Base-by-base conservation (phyloP, 768 basidiomycete genomes). In the Tulasnella sp. region DNA sequence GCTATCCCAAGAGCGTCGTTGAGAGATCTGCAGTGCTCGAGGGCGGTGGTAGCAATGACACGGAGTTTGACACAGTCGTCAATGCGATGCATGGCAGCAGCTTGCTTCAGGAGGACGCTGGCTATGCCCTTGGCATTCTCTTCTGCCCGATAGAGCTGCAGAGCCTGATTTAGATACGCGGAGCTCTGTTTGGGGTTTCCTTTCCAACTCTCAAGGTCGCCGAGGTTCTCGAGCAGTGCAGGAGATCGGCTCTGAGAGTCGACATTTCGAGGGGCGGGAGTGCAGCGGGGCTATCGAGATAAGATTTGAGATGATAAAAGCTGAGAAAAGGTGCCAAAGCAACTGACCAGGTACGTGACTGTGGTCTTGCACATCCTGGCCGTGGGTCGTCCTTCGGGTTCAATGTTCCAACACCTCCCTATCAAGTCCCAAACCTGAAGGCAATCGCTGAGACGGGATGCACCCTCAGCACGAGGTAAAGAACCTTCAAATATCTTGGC, bases 171-270 rank as follows among this genome's bases (percentile, higher is more conserved):
- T 4, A 69, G 31, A 22, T 69, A 69, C 6, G 64, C 16, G 7
- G 28, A 11, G 34, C 64, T 69, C 34, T 69, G 11, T 7, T 28
- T 11, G 64, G 8, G 12, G 34, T 69, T 69, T 69, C 64, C 64
- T 37, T 69, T 69, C 64, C 64, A 69, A 28, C 34, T 18, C 64
- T 69, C 64, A 11, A 69, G 64, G 64, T 69, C 64, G 12, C 64
- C 64, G 11, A 69, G 34, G 18, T 28, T 69, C 64, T 69, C 64
- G 4, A 69, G 31, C 5, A 69, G 64, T 7, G 24, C 31, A 16
- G 64, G 12, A 5, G 64, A 69, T 31, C 64, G 64, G 22, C 9
- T 34, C 64, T 37, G 64, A 16, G 18, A 31, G 0, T 69, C 31
- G n/a, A 11, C 31, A 31, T 6, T 69, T 7, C 4, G 9, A 14